phyloP scores from a whole-genome alignment of 2,329 filamentous ascomycete genomes.

The Aspergillus flavus region DNA sequence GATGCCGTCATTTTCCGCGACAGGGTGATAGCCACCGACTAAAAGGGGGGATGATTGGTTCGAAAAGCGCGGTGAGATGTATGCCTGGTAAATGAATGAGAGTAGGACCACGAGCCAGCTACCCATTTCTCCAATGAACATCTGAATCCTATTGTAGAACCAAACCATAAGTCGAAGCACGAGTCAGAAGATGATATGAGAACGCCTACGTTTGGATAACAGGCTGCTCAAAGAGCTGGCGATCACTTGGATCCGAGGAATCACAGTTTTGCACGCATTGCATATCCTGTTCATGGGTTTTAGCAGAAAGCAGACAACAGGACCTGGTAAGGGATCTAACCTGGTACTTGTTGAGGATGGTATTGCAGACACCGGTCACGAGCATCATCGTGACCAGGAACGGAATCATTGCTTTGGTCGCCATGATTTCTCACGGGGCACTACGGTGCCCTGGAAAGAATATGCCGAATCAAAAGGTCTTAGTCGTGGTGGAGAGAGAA shows the following conservation, averaged over 20 bases:
- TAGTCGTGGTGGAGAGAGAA: neutral
- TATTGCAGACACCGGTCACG: conserved; percentile 94
- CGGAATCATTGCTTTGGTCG: conserved; percentile 71
- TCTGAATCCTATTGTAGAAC: conserved; percentile 63
- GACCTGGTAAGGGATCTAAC: conserved; percentile 50
- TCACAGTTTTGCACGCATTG: conserved; percentile 94
- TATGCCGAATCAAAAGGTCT: neutral
- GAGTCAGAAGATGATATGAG: neutral
- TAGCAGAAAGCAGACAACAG: neutral
- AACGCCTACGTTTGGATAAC: conserved; percentile 77
- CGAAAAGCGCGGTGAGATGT: conserved; percentile 44
- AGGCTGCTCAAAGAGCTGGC: conserved; percentile 83
- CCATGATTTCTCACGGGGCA: conserved; percentile 56
- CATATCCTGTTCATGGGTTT: conserved; percentile 66
- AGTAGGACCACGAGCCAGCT: conserved; percentile 88
- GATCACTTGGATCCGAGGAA: conserved; percentile 65
- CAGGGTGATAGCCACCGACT: conserved; percentile 66
- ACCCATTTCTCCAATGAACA: conserved; percentile 96
- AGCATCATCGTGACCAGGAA: conserved; percentile 96
- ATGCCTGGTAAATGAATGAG: conserved; percentile 67
- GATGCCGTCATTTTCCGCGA: conserved; percentile 55
- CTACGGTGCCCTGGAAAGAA: conserved; percentile 5
- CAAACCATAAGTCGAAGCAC: neutral
- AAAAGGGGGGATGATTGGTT: conserved; percentile 45
- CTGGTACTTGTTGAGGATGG: conserved; percentile 94